These are phyloP conservation scores for Trametes sanguinea DNA, from an alignment of 768 basidiomycete genomes.

Conservation along the genomic window DNA sequence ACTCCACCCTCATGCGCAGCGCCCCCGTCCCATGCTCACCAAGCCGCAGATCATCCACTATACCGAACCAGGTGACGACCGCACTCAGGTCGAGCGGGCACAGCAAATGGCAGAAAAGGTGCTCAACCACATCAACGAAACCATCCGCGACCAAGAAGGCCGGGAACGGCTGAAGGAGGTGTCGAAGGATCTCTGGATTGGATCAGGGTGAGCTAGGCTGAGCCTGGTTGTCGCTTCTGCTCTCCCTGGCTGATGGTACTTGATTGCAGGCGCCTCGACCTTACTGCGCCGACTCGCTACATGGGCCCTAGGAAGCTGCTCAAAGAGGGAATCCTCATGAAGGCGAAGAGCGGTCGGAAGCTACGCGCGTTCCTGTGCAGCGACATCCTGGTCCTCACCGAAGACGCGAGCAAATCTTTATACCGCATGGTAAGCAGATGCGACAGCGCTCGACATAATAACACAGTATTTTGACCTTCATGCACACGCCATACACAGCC, in stretches of 20 bases:
- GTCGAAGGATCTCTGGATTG: constrained; percentile 84
- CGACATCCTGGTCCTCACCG: constrained; percentile 86
- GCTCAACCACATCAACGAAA: constrained; percentile 83
- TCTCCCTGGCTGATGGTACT: neutral
- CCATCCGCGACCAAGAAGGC: constrained; percentile 82
- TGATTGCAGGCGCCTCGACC: constrained; percentile 65
- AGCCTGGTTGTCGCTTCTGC: too few relatives aligned
- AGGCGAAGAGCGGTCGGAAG: constrained; percentile 83
- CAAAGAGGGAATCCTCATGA: constrained; percentile 75
- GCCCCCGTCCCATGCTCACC: neutral
- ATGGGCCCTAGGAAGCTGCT: constrained; percentile 81
- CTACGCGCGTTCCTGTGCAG: constrained; percentile 81
- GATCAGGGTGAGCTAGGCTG: constrained; percentile 61
- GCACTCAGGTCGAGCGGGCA: constrained; percentile 51
- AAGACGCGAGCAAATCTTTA: constrained; percentile 64
- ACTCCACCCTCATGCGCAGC: too few relatives aligned
- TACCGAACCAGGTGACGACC: constrained; percentile 69
- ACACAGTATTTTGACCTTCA: neutral
- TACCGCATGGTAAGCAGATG: constrained; percentile 74
- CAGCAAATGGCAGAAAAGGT: constrained; percentile 70
- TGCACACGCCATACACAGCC: constrained; percentile 47
- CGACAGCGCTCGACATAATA: neutral
- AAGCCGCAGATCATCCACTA: constrained; percentile 68
- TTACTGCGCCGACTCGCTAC: constrained; percentile 86
- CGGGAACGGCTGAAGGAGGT: constrained; percentile 71